Evolutionary conservation across 371 early-diverging fungal genomes (phyloP), one percentile per base, ranked within the genome.

Genomic region (Polyrhizophydium stewartii): DNA sequence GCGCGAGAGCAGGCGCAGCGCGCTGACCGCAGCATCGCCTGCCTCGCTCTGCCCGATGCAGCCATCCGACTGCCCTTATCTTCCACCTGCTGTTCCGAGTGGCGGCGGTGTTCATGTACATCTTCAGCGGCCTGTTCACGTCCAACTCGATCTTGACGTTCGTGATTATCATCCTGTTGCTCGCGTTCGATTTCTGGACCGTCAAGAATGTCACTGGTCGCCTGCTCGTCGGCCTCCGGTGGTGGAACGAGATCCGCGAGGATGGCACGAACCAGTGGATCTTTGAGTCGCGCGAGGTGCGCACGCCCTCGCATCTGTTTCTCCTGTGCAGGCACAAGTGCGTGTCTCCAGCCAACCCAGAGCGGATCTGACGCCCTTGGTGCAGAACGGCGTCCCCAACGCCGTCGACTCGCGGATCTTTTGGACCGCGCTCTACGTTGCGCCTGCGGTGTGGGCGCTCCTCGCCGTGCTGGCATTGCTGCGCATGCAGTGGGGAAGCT

Each of bases 131-230:
- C 59, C 80, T 92, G 65, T 68, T 86, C 56, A 85, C 89, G n/a
- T 74, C 83, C 61, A 89, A 85, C 73, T 95, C 93, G 73, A 86
- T 95, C 33, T 70, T 96, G n/a, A 78, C 89, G 6, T 97, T 98
- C 75, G 92, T 98, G 30, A 60, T 96, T 22, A 91, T 90, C 52
- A 89, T 94, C 7, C 76, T 98, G 31, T 77, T 91, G 25, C 87
- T 98, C 43, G 87, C 95, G 9, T 94, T 94, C 74, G 97, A 98
- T 65, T 98, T 98, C 69, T 98, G 98, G 98, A 94, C 95, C 3
- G 95, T 96, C 47, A 98, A 98, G 76, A 98, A 98, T 65, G 90
- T 98, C 25, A 89, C 96, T 21, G 98, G 98, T 2, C 83, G 98
- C 58, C 75, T 94, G 50, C 79, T 98, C 41, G 97, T 98, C 6